phyloP scores from a whole-genome alignment of 2,329 filamentous ascomycete species.

The Escovopsis sp. region DNA sequence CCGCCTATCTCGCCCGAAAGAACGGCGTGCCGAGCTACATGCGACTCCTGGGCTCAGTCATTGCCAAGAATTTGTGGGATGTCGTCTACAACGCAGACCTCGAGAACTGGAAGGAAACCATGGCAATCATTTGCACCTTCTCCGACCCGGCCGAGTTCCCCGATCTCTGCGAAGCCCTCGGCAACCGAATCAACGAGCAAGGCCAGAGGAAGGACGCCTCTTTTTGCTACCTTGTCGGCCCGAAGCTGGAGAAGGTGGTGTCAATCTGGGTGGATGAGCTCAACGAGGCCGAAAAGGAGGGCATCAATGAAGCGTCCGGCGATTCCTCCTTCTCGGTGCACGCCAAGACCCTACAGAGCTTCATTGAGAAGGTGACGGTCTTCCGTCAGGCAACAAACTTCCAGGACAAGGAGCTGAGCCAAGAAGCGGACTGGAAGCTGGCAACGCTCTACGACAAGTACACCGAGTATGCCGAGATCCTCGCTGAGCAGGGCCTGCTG shows the following conservation, averaged over 20 bases:
- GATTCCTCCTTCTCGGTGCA: slow-evolving; percentile 87
- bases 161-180: slow-evolving; percentile 86
- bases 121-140: slow-evolving; percentile 92
- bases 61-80: slow-evolving; percentile 95
- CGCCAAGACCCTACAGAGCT: slow-evolving; percentile 72
- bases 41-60: slow-evolving; percentile 77
- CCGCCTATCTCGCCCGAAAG: slow-evolving; percentile 76
- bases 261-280: slow-evolving; percentile 87
- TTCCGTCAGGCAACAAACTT: slow-evolving; percentile 94
- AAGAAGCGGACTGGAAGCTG: slow-evolving; percentile 77
- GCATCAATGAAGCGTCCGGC: slow-evolving; percentile 50
- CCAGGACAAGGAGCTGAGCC: slow-evolving; percentile 57
- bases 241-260: slow-evolving; percentile 94
- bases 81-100: slow-evolving; percentile 92
- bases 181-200: slow-evolving; percentile 75
- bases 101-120: slow-evolving; percentile 88
- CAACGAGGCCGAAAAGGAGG: slow-evolving; percentile 65
- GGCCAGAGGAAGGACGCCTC: slow-evolving; percentile 75
- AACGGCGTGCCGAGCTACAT: slow-evolving; percentile 79
- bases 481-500: slow-evolving; percentile 78
- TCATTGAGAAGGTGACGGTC: slow-evolving; percentile 96
- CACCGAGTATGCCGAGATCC: slow-evolving; percentile 89
- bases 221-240: slow-evolving; percentile 91
- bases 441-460: slow-evolving; percentile 84
- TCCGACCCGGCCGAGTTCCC: slow-evolving; percentile 83